Percentiles rank a stretch among this genome's conserved stretches.
Evolutionary conservation across 2,329 filamentous ascomycete genomes (phyloP).

Genomic region (Proliferodiscus dingleyae): DNA sequence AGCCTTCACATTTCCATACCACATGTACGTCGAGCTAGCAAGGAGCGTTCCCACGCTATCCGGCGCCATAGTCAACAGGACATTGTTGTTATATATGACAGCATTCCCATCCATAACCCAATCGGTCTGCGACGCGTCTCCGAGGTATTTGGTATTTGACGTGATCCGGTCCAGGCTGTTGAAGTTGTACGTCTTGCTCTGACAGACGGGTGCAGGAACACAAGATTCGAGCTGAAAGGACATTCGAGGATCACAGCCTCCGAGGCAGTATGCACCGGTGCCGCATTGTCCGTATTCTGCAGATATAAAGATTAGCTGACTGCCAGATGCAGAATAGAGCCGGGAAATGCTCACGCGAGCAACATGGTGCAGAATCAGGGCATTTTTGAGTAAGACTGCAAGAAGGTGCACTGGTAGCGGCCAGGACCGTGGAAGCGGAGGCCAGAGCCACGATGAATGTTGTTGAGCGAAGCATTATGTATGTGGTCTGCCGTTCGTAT

Average conservation of each 20-base stretch:
- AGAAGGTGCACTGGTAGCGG: constrained; percentile 10
- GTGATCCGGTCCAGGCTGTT: constrained; percentile 63
- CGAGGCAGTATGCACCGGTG: constrained; percentile 89
- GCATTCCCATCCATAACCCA: constrained; percentile 86
- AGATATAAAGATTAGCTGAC: constrained; percentile 6
- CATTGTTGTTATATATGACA: constrained; percentile 59
- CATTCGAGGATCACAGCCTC: constrained; percentile 85
- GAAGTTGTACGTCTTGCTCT: constrained; percentile 70
- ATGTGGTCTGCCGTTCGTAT: constrained; percentile 3
- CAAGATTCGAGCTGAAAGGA: constrained; percentile 83
- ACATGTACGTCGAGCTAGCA: constrained; percentile 81
- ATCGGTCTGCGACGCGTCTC: constrained; percentile 72
- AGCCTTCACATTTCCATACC: constrained; percentile 92
- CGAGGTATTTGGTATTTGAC: constrained; percentile 77
- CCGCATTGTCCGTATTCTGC: constrained; percentile 90
- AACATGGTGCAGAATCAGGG: constrained; percentile 69
- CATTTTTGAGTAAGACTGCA: constrained; percentile 57
- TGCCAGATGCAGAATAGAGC: constrained; percentile 8
- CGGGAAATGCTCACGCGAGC: constrained; percentile 60
- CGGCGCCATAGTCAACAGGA: constrained; percentile 85
- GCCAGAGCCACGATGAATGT: constrained; percentile 22
- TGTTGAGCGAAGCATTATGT: constrained; percentile 30
- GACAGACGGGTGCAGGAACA: constrained; percentile 76
- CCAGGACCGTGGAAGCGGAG: constrained; percentile 21
- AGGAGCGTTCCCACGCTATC: constrained; percentile 83